phyloP scores from a whole-genome alignment of 2,329 filamentous ascomycete species.

The Raffaelea ambrosiae region DNA sequence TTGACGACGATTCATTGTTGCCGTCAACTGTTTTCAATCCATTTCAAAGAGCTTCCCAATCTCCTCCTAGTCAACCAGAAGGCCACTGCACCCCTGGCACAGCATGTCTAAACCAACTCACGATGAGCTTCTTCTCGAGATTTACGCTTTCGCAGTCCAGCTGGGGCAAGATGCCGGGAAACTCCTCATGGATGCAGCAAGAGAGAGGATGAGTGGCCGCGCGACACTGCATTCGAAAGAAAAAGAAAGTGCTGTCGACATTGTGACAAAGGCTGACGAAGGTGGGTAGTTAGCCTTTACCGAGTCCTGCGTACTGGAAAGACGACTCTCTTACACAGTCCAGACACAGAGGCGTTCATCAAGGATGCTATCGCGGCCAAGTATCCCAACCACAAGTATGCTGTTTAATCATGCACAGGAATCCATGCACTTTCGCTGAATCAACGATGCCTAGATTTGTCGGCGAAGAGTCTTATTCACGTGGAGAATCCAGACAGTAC shows the following conservation, averaged over 20 bases:
- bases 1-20: neutral
- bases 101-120: constrained; percentile 14
- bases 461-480: constrained; percentile 69
- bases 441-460: too few species aligned
- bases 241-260: constrained; percentile 69
- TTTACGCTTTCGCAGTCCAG: constrained; percentile 63
- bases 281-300: too few species aligned
- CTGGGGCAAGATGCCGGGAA: constrained; percentile 62
- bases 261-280: constrained; percentile 69
- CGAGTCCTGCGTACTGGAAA: too few species aligned
- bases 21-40: neutral
- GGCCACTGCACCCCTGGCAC: too few species aligned
- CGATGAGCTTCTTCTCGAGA: constrained; percentile 51
- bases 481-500: constrained; percentile 58
- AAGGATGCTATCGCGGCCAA: constrained; percentile 45
- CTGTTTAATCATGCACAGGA: constrained; percentile 6
- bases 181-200: constrained; percentile 57
- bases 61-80: neutral
- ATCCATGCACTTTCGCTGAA: neutral
- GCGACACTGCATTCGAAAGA: constrained; percentile 29
- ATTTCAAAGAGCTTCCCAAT: neutral
- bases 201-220: constrained; percentile 38
- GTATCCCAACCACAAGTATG: constrained; percentile 60
- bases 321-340: neutral
- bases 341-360: constrained; percentile 67